Evolutionary conservation across 192 early-diverging fungal species (phyloP).

Genomic region (Ramicandelaber brevisporus): DNA sequence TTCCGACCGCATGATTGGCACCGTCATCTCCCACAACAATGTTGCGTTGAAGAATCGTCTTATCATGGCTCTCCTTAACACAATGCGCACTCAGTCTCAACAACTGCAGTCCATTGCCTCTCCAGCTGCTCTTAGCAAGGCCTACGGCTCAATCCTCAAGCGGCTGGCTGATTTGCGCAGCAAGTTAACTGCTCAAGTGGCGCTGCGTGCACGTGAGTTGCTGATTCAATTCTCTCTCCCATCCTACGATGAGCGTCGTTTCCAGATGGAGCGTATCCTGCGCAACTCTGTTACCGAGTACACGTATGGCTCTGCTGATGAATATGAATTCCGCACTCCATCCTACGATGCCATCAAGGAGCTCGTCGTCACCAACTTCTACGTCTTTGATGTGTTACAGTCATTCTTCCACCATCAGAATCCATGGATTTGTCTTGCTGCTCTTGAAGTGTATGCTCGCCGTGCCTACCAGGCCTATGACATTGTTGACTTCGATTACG

Average conservation of each 20-base stretch:
- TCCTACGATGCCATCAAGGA: conserved; percentile 55
- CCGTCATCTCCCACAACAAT: conserved; percentile 66
- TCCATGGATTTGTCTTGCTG: conserved; percentile 46
- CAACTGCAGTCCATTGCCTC: too few relatives aligned
- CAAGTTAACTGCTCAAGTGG: conserved; percentile 57
- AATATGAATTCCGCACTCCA: conserved; percentile 38
- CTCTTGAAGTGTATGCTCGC: conserved; percentile 87
- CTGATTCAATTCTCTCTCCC: conserved; percentile 84
- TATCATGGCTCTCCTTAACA: conserved; percentile 51
- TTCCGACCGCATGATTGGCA: conserved; percentile 33
- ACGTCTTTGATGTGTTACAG: conserved; percentile 85
- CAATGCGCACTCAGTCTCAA: conserved; percentile 31
- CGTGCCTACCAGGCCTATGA: conserved; percentile 96
- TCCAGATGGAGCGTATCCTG: conserved; percentile 66
- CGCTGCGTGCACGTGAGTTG: conserved; percentile 83
- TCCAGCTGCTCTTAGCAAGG: conserved; percentile 38
- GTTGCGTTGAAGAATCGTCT: conserved; percentile 53
- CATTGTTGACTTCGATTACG: conserved; percentile 59
- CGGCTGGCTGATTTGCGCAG: conserved; percentile 50
- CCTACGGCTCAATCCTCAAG: conserved; percentile 54
- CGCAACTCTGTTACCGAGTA: conserved; percentile 43
- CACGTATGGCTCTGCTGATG: conserved; percentile 46
- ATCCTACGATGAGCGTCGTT: conserved; percentile 63
- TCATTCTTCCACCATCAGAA: conserved; percentile 79
- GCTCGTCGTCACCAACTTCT: conserved; percentile 77